Evolutionary conservation across 2,329 filamentous ascomycete genomes (phyloP).

Genomic region (Alternaria panax): DNA sequence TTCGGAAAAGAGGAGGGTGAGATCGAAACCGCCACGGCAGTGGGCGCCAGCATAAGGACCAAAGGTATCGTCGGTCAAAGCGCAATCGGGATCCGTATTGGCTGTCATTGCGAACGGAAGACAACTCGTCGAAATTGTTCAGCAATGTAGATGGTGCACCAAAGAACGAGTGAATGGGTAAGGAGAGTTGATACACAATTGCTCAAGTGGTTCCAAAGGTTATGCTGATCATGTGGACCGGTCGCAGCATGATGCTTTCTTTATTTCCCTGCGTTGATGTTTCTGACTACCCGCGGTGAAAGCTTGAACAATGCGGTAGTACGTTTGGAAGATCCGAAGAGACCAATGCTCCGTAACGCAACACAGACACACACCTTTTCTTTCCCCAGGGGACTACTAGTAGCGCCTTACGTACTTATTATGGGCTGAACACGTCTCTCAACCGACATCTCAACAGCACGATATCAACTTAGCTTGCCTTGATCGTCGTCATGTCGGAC

Average conservation of each 20-base stretch:
- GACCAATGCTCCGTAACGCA: conserved; percentile 18
- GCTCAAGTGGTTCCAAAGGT: conserved; percentile 18
- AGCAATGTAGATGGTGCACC: conserved; percentile 28
- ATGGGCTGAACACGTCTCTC: conserved; percentile 9
- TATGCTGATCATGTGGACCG: conserved; percentile 29
- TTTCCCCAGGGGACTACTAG: conserved; percentile 4
- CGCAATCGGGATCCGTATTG: conserved; percentile 24
- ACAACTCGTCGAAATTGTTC: conserved; percentile 28
- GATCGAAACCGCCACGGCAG: conserved; percentile 50
- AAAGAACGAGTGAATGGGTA: conserved; percentile 26
- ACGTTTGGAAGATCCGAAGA: conserved; percentile 14
- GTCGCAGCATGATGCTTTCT: conserved; percentile 25
- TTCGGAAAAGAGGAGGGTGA: conserved; percentile 50
- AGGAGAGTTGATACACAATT: conserved; percentile 21
- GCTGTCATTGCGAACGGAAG: conserved; percentile 31
- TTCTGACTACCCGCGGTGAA: conserved; percentile 15
- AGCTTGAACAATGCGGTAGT: conserved; percentile 20
- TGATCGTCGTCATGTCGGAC: conserved; percentile 20
- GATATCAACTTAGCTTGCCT: conserved; percentile 5
- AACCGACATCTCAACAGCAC: conserved; percentile 19
- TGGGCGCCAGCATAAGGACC: conserved; percentile 40
- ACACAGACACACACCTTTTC: conserved; percentile 4
- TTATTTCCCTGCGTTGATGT: conserved; percentile 25
- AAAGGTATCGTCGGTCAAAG: conserved; percentile 40
- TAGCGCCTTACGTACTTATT: conserved; percentile 17